Percentiles rank a stretch among this genome's conserved stretches.
Conservation (phyloP, 805 yeast species). For the Saccharomyces mikatae region DNA sequence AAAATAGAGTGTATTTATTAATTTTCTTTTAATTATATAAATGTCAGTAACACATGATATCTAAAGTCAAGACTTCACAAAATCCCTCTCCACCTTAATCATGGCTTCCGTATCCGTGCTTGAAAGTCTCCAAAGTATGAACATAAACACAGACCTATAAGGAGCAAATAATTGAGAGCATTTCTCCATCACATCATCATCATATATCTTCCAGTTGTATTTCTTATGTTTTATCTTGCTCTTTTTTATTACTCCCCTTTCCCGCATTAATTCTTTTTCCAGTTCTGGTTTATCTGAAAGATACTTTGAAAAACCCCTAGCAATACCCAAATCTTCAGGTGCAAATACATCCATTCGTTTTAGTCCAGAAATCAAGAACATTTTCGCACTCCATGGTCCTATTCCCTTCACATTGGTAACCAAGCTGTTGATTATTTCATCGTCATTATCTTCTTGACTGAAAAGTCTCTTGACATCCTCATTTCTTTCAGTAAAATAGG, state of each 20-base stretch:
- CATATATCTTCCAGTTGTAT: slow-evolving; percentile 58
- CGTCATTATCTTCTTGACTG: slow-evolving; percentile 29
- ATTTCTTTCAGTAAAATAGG: slow-evolving; percentile 38
- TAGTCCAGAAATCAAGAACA: slow-evolving; percentile 72
- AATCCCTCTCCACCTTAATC: slow-evolving; percentile 23
- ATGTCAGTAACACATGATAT: not conserved
- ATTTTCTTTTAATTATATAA: not conserved
- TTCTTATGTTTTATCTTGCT: slow-evolving; percentile 35
- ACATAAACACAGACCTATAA: slow-evolving; percentile 57
- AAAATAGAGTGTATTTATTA: slow-evolving; percentile 1
- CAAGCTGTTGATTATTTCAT: slow-evolving; percentile 42
- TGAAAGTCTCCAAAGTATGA: slow-evolving; percentile 65
- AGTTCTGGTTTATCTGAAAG: slow-evolving; percentile 46
- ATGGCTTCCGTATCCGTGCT: slow-evolving; percentile 47
- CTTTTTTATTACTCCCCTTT: slow-evolving; percentile 31
- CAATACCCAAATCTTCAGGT: slow-evolving; percentile 73
- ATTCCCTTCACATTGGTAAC: slow-evolving; percentile 54
- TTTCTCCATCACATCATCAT: slow-evolving; percentile 48
- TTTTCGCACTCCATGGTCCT: slow-evolving; percentile 82
- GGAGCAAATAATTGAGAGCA: slow-evolving; percentile 59
- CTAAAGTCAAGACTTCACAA: slow-evolving; percentile 7
- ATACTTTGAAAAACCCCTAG: slow-evolving; percentile 69
- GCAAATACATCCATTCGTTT: slow-evolving; percentile 65
- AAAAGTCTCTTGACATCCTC: slow-evolving; percentile 34
- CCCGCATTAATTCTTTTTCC: slow-evolving; percentile 36